Percentiles rank a stretch among this genome's conserved stretches.
phyloP scores from a whole-genome alignment of 176 grass and related monocot species.

The Aegilops longissima region DNA sequence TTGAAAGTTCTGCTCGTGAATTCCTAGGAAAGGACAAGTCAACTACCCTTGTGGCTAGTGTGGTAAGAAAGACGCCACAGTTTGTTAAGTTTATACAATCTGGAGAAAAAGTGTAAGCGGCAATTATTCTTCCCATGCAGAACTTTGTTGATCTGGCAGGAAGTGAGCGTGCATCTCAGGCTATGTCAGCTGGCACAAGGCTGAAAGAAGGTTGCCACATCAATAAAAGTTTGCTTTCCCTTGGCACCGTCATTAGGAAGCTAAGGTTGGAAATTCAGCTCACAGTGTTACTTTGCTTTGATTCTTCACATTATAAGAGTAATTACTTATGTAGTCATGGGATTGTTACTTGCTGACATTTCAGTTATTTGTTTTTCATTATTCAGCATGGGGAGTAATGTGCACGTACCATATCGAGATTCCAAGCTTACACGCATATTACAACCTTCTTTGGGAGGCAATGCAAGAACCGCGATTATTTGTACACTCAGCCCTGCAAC shows the following conservation, averaged over 20 bases:
- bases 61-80: slow-evolving; percentile 50
- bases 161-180: slow-evolving; percentile 91
- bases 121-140: slow-evolving; percentile 45
- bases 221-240: slow-evolving; percentile 84
- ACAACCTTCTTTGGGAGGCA: slow-evolving; percentile 82
- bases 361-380: slow-evolving; percentile 20
- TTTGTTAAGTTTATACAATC: not conserved
- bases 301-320: slow-evolving; percentile 16
- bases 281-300: not conserved
- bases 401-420: slow-evolving; percentile 84
- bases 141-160: slow-evolving; percentile 96
- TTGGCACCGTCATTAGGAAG: slow-evolving; percentile 90
- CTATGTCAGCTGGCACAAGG: slow-evolving; percentile 69
- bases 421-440: slow-evolving; percentile 91
- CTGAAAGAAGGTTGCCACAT: slow-evolving; percentile 96
- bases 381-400: slow-evolving; percentile 75
- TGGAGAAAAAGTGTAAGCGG: not conserved
- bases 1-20: slow-evolving; percentile 82
- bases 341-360: not conserved
- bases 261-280: slow-evolving; percentile 55
- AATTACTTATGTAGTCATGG: not conserved
- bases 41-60: slow-evolving; percentile 78
- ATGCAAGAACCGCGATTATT: slow-evolving; percentile 83
- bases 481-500: slow-evolving; percentile 81
- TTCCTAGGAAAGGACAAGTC: slow-evolving; percentile 83